Conservation (phyloP, 441 rosid species). For the Populus hybrid region DNA sequence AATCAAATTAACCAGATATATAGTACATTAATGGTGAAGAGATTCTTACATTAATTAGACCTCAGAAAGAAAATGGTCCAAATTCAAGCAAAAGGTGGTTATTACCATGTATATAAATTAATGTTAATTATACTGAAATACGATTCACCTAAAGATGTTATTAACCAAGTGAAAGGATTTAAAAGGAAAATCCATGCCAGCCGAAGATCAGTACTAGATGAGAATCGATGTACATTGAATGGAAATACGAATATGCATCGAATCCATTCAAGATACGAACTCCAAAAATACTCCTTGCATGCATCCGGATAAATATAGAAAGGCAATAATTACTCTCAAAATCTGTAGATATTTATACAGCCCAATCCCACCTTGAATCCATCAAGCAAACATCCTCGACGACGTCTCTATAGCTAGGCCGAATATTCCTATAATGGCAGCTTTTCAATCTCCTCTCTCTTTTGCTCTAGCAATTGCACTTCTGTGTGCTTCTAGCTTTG, state of each 20-base stretch:
- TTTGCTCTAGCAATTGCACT: not conserved
- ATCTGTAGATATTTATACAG: not conserved
- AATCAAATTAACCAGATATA: too few relatives aligned
- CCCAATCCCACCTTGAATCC: not conserved
- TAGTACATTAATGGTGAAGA: not conserved
- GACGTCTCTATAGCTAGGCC: not conserved
- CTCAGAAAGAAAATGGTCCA: not conserved
- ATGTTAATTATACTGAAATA: too few relatives aligned
- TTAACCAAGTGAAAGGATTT: not conserved
- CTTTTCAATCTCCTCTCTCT: not conserved
- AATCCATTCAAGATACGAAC: not conserved
- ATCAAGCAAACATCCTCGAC: not conserved
- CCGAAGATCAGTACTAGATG: not conserved
- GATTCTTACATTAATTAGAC: not conserved
- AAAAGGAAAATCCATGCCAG: not conserved
- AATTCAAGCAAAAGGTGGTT: not conserved
- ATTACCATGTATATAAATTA: not conserved
- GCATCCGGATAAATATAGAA: not conserved
- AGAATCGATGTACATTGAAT: not conserved
- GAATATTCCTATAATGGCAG: not conserved
- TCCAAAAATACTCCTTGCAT: not conserved
- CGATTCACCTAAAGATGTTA: not conserved
- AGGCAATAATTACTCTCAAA: not conserved
- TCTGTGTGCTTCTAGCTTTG: not conserved
- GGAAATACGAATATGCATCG: not conserved